phyloP scores from a whole-genome alignment of 768 basidiomycete species.

The Chalciporus chontae region DNA sequence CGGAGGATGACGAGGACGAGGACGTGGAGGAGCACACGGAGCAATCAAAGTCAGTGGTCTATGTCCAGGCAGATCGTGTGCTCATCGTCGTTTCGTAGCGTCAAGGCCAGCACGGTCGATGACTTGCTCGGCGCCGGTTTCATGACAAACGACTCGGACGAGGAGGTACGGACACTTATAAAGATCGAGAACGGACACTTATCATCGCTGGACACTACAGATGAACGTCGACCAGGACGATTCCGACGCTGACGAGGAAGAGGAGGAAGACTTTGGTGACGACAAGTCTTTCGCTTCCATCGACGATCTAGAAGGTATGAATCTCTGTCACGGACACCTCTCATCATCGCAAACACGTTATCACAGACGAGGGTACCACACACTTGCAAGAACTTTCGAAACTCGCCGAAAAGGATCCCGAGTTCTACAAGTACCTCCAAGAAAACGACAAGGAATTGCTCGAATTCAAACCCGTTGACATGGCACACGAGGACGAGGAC shows the following conservation, averaged over 20 bases:
- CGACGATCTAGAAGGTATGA: slow-evolving; percentile 68
- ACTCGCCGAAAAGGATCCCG: slow-evolving; percentile 95
- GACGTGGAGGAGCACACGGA: slow-evolving; percentile 1
- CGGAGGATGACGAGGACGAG: slow-evolving; percentile 33
- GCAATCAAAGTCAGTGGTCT: slow-evolving; percentile 11
- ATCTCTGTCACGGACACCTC: not conserved
- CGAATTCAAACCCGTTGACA: slow-evolving; percentile 59
- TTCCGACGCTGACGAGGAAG: slow-evolving; percentile 39
- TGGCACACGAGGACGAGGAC: slow-evolving; percentile 48
- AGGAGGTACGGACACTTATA: slow-evolving; percentile 26
- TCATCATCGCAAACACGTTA: not conserved
- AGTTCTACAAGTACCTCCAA: slow-evolving; percentile 96
- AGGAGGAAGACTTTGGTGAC: slow-evolving; percentile 41
- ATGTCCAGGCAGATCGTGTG: not conserved
- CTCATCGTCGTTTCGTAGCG: slow-evolving; percentile 9
- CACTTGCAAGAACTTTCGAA: slow-evolving; percentile 84
- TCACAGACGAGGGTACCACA: slow-evolving; percentile 60
- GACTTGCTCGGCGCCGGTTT: slow-evolving; percentile 71
- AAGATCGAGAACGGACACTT: not conserved
- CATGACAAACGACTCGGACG: slow-evolving; percentile 60
- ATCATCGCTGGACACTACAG: slow-evolving; percentile 13
- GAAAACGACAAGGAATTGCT: slow-evolving; percentile 94
- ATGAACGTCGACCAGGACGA: slow-evolving; percentile 23
- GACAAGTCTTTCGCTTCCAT: slow-evolving; percentile 75
- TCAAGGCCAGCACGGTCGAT: slow-evolving; percentile 63